phyloP scores from a whole-genome alignment of 1,284 basidiomycete genomes.

The Austroboletus olivaceoglutinosus region DNA sequence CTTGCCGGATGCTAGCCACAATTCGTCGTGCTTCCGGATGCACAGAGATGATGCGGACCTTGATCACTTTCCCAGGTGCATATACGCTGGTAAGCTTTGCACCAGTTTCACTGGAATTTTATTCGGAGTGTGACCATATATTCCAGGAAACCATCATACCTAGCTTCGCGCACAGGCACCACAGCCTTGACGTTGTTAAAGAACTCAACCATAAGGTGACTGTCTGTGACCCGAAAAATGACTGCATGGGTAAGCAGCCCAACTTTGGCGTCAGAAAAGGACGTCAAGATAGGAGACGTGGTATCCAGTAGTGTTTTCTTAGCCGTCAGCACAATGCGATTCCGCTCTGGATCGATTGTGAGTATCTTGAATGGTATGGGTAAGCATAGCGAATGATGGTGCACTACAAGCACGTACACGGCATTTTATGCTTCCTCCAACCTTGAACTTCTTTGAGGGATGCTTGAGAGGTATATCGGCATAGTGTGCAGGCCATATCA shows the following conservation, averaged over 20 bases:
- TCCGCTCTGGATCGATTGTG: conserved; percentile 77
- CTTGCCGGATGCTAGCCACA: conserved; percentile 86
- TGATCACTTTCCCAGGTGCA: conserved; percentile 79
- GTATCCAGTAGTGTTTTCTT: conserved; percentile 92
- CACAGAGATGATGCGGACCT: conserved; percentile 81
- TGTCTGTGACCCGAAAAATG: conserved; percentile 78
- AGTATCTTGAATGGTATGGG: conserved; percentile 60
- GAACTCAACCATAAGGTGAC: conserved; percentile 82
- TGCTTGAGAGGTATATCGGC: conserved; percentile 92
- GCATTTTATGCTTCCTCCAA: conserved; percentile 83
- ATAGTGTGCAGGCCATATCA: conserved; percentile 94
- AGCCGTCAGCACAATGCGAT: conserved; percentile 84
- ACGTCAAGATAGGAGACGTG: conserved; percentile 66
- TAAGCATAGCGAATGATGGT: conserved; percentile 11
- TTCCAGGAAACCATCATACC: conserved; percentile 47
- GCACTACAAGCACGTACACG: conserved; percentile 49
- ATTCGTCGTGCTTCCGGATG: conserved; percentile 66
- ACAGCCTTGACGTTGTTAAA: conserved; percentile 88
- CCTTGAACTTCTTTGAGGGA: conserved; percentile 89
- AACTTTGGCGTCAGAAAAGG: conserved; percentile 64
- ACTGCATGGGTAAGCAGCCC: conserved; percentile 83
- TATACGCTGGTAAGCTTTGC: conserved; percentile 69
- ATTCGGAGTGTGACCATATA: background rate
- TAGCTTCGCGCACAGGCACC: conserved; percentile 78
- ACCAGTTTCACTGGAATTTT: conserved; percentile 27